A percentile compares a stretch with the other conserved stretches of the same genome.
These are phyloP conservation scores for Wickerhamomyces queroliae DNA, from an alignment of 805 yeast genomes.

Conservation along the genomic window DNA sequence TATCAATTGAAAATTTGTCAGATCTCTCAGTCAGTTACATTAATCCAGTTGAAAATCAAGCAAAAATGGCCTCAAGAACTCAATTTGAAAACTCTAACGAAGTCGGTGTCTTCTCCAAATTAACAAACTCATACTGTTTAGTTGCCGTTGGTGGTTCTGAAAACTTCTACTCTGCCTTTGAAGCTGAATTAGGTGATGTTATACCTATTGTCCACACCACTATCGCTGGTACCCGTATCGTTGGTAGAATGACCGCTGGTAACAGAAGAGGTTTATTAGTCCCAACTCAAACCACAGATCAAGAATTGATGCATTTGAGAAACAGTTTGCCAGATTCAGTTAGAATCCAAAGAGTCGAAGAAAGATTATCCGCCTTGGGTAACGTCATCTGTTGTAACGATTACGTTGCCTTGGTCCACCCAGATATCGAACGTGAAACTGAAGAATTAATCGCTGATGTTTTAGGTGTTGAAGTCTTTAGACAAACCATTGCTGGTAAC, in stretches of 20 bases:
- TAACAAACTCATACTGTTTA: constrained; percentile 93
- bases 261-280: constrained; percentile 96
- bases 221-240: constrained; percentile 95
- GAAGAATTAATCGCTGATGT: constrained; percentile 98
- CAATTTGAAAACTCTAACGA: constrained; percentile 84
- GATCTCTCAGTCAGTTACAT: neutral
- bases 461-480: constrained; percentile 96
- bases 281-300: constrained; percentile 97
- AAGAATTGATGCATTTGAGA: constrained; percentile 95
- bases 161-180: constrained; percentile 87
- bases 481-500: constrained; percentile 98
- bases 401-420: constrained; percentile 97
- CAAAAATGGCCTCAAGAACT: constrained; percentile 60
- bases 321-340: constrained; percentile 93
- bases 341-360: constrained; percentile 96
- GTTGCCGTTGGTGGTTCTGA: constrained; percentile 97
- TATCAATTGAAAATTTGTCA: neutral
- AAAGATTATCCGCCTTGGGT: constrained; percentile 93
- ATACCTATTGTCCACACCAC: constrained; percentile 96
- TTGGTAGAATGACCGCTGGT: constrained; percentile 98
- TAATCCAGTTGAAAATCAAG: neutral
- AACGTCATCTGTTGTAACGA: constrained; percentile 98
- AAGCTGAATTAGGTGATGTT: constrained; percentile 94
- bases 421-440: constrained; percentile 98
- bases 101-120: constrained; percentile 90